Evolutionary conservation across 441 rosid genomes (phyloP).

Genomic region (Gossypium schwendimanii): DNA sequence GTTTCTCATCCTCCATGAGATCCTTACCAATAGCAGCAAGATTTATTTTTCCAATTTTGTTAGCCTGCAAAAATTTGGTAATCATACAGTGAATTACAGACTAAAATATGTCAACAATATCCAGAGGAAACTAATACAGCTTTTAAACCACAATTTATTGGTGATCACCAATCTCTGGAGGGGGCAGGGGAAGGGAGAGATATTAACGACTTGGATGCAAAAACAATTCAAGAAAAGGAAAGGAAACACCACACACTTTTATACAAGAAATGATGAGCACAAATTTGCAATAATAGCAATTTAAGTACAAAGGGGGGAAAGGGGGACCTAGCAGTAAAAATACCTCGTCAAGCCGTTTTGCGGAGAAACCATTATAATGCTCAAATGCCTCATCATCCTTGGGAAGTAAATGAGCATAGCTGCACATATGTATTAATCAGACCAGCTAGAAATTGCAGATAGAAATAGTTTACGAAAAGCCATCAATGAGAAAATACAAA

Average conservation of each 20-base stretch:
- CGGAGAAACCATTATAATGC: conserved; percentile 59
- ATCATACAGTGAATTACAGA: background rate
- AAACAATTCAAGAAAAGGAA: background rate
- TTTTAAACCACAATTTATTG: conserved; percentile 6
- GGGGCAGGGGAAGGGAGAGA: background rate
- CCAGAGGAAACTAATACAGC: background rate
- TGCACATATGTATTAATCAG: conserved; percentile 22
- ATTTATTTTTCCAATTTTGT: conserved; percentile 96
- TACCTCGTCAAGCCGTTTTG: conserved; percentile 96
- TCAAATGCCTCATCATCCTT: conserved; percentile 87
- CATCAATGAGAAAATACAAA: background rate
- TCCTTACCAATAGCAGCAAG: conserved; percentile 99
- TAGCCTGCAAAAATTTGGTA: conserved; percentile 52
- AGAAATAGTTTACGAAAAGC: background rate
- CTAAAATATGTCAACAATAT: background rate
- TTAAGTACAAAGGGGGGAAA: background rate
- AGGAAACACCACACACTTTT: background rate
- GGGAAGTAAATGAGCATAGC: conserved; percentile 94
- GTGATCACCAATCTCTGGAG: background rate
- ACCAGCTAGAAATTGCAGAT: conserved; percentile 4
- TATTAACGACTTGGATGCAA: background rate
- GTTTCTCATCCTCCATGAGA: conserved; percentile 99
- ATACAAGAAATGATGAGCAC: background rate
- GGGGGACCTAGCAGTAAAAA: background rate
- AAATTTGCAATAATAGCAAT: background rate